phyloP scores from a whole-genome alignment of 2,329 filamentous ascomycete genomes.

The Colletotrichum aenigma region DNA sequence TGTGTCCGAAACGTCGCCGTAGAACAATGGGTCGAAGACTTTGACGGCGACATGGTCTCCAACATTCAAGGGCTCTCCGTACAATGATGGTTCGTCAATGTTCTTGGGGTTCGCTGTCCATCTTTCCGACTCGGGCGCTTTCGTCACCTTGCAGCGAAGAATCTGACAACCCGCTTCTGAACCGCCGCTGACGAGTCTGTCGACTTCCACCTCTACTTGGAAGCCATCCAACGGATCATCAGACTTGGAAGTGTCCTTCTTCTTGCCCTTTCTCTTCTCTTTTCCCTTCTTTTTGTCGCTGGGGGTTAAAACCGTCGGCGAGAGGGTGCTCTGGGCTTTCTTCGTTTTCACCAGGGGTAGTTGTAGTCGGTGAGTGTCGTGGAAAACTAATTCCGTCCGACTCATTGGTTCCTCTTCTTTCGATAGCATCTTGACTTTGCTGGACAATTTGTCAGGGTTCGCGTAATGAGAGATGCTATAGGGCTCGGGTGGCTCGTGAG shows the following conservation, averaged over 20 bases:
- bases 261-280: too few species aligned
- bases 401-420: rapidly evolving
- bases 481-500: neutral
- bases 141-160: neutral
- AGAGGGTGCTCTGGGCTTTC: neutral
- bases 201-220: neutral
- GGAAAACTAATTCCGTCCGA: neutral
- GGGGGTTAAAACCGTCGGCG: neutral
- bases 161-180: neutral
- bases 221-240: too few species aligned
- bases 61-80: neutral
- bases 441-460: rapidly evolving
- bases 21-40: neutral
- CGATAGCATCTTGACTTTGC: neutral
- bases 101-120: rapidly evolving
- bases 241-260: neutral
- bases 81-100: rapidly evolving
- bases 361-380: too few species aligned
- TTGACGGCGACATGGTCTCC: neutral
- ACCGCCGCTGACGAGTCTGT: neutral
- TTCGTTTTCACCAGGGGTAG: neutral
- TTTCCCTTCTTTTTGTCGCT: neutral
- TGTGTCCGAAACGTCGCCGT: neutral
- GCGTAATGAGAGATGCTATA: neutral
- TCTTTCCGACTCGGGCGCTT: rapidly evolving